Evolutionary conservation across 2,329 filamentous ascomycete genomes (phyloP), one percentile per base, ranked within the genome.

Genomic region (Tolypocladium nubicola): DNA sequence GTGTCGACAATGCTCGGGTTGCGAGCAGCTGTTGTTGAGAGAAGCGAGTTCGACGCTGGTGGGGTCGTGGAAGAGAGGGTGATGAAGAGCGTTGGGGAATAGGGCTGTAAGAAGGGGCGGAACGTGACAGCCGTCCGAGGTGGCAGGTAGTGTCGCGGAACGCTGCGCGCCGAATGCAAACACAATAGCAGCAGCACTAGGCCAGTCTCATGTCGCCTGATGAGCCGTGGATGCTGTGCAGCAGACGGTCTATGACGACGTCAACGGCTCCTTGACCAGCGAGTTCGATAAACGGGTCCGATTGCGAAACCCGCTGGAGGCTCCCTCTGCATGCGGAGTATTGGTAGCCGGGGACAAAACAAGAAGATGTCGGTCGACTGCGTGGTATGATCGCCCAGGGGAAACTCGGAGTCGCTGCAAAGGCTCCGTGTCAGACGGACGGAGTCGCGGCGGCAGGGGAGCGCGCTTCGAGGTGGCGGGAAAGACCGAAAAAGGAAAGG

Each of bases 1-100:
- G 73, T 65, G 65, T 70, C 73, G 75, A 76, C 72, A 69, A 67
- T 70, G 71, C 67, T 58, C 35, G 55, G 57, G 49, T 53, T 37
- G 43, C 43, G 37, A 53, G 13, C 30, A 11, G 52, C 52, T 14
- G 30, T 14, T 13, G 47, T 37, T 14, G 47, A 21, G 5, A 14
- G 30, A 6, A 21, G 30, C 1, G 47, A 52, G 30, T 19, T 37
- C 19, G 47, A 35, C 30, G 19, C 47, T 21, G 30, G 19, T 21
- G 47, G 30, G 14, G 33, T 19, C 9, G 26, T n/a, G 45, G 26
- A 49, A 6, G 10, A 49, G 5, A 33, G 45, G 11, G 45, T 19
- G 26, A 33, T 49, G 4, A 7, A 11, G 41, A 30, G 14, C 16
- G 8, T n/a, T 16, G 6, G 30, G 19, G 30, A 21, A 10, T 33